Evolutionary conservation across 2,329 filamentous ascomycete genomes (phyloP).

Genomic region (Didymella pinodella): DNA sequence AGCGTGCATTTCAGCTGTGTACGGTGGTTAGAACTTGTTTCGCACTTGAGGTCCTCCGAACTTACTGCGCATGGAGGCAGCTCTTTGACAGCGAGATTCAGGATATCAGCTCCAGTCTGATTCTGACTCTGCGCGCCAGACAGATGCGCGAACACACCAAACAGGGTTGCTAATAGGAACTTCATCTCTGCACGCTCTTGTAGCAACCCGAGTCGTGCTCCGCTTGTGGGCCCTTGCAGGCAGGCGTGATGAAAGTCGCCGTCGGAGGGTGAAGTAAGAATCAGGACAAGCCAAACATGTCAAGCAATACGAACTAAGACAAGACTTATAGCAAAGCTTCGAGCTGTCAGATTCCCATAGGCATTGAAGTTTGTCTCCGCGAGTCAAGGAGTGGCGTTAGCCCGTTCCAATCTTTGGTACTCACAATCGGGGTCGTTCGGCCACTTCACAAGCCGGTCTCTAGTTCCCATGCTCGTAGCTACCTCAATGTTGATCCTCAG

Average conservation of each 20-base stretch:
- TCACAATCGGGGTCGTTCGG: not conserved
- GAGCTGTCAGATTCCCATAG: not conserved
- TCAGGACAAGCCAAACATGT: not conserved
- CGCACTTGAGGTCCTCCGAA: not conserved
- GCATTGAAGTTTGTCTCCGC: constrained; percentile 1
- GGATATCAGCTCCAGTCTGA: constrained; percentile 16
- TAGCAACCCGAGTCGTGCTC: not conserved
- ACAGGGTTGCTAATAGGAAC: constrained; percentile 4
- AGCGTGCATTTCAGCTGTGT: constrained; percentile 35
- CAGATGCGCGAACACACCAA: constrained; percentile 7
- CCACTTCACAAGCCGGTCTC: not conserved
- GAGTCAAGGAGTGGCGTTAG: constrained; percentile 3
- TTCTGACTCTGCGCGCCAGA: constrained; percentile 20
- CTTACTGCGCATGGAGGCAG: constrained; percentile 25
- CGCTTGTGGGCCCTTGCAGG: not conserved
- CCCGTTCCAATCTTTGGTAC: not conserved
- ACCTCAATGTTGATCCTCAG: not conserved
- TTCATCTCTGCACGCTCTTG: constrained; percentile 4
- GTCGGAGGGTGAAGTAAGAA: constrained; percentile 1
- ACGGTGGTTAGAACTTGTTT: not conserved
- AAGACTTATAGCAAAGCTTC: not conserved
- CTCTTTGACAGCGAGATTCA: constrained; percentile 16
- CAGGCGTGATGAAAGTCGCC: not conserved
- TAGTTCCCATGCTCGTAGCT: not conserved
- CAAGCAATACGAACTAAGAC: not conserved